Conservation (phyloP, 2,329 filamentous ascomycete genomes). For the Mycocentrospora acerina region DNA sequence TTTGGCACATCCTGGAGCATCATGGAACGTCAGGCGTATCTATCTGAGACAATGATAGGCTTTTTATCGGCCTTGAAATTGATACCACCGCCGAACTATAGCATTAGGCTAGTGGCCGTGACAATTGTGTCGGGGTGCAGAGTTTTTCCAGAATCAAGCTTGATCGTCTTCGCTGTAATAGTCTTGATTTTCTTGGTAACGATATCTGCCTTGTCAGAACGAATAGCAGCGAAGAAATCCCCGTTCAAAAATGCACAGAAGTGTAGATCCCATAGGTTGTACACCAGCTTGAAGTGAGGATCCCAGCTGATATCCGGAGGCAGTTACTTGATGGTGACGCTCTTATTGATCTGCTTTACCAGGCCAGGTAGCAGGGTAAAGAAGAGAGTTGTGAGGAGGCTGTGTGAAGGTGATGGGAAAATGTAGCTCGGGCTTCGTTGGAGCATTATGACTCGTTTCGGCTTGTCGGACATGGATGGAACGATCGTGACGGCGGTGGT, state of each 20-base stretch:
- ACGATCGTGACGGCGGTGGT: slow-evolving; percentile 76
- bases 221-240: slow-evolving; percentile 55
- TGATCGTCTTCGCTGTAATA: slow-evolving; percentile 49
- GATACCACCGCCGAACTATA: slow-evolving; percentile 55
- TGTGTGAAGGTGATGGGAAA: slow-evolving; percentile 50
- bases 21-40: slow-evolving; percentile 58
- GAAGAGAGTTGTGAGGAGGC: no score
- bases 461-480: slow-evolving; percentile 64
- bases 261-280: slow-evolving; percentile 64
- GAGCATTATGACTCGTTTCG: slow-evolving; percentile 68
- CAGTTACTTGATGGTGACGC: slow-evolving; percentile 49
- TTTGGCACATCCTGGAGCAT: slow-evolving; percentile 65
- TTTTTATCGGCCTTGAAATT: slow-evolving; percentile 52
- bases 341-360: slow-evolving; percentile 51
- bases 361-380: slow-evolving; percentile 47
- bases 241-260: slow-evolving; percentile 64
- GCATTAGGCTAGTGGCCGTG: slow-evolving; percentile 61
- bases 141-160: slow-evolving; percentile 47
- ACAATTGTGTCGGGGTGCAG: slow-evolving; percentile 60
- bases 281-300: slow-evolving; percentile 44
- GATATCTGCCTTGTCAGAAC: slow-evolving; percentile 50
- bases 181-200: slow-evolving; percentile 53
- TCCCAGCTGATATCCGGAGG: slow-evolving; percentile 41
- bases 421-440: slow-evolving; percentile 70
- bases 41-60: slow-evolving; percentile 44